These are phyloP conservation scores for Yamadazyma trypodendri DNA, from an alignment of 1,139 yeast species.

Conservation along the genomic window DNA sequence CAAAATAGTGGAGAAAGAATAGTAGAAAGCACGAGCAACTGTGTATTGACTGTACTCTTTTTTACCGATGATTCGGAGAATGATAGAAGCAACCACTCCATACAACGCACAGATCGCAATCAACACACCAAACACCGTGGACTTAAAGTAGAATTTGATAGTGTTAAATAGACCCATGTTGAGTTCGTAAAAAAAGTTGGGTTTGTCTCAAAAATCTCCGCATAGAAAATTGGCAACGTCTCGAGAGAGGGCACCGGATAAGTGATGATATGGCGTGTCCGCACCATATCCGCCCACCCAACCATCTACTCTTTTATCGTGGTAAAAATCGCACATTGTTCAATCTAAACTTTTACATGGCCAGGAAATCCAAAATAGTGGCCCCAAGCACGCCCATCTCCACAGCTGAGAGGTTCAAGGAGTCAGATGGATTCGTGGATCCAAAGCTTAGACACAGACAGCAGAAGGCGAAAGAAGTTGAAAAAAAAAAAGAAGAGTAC, in stretches of 20 bases:
- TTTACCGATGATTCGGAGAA: constrained; percentile 68
- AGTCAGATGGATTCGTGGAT: constrained; percentile 13
- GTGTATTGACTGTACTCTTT: constrained; percentile 84
- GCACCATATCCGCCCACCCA: no score
- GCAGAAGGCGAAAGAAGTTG: constrained; percentile 6
- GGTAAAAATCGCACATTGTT: no score
- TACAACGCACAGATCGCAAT: constrained; percentile 64
- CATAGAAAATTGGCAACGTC: no score
- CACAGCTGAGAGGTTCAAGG: constrained; percentile 23
- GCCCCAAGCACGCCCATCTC: constrained; percentile 12
- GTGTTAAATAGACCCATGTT: constrained; percentile 7
- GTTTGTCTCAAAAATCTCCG: not conserved
- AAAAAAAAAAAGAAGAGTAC: constrained; percentile 8
- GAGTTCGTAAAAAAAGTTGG: constrained; percentile 1
- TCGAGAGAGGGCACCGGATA: no score
- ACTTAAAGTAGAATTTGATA: constrained; percentile 52
- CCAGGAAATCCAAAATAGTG: constrained; percentile 12
- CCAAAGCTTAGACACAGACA: constrained; percentile 6
- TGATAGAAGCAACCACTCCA: constrained; percentile 74
- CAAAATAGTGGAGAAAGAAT: constrained; percentile 54
- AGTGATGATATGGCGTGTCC: no score
- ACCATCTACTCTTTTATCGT: no score
- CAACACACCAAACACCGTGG: constrained; percentile 51
- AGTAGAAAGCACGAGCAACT: constrained; percentile 80
- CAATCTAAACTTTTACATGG: constrained; percentile 10